Conservation (phyloP, 805 yeast species). For the Tetrapisispora taiwanensis region DNA sequence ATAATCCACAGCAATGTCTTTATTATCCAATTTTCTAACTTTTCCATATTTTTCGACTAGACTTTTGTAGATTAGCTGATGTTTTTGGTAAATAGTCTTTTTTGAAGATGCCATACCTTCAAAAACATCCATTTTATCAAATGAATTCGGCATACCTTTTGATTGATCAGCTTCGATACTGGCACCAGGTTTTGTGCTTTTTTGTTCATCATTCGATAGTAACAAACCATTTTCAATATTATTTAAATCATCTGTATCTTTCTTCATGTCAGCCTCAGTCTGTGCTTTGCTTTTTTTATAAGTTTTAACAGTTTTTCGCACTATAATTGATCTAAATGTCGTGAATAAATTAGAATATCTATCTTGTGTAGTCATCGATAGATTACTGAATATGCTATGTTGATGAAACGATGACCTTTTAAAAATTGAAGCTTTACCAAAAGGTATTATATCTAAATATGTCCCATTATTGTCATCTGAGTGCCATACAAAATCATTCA, state of each 20-base stretch:
- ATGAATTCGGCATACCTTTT: background rate
- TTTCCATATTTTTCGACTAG: slow-evolving; percentile 23
- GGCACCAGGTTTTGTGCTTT: too few species aligned
- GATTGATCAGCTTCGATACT: background rate
- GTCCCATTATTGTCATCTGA: background rate
- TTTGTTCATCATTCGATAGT: background rate
- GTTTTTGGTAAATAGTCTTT: slow-evolving; percentile 9
- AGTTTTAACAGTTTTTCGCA: slow-evolving; percentile 13
- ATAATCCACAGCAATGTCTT: background rate
- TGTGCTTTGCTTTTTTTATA: slow-evolving; percentile 1
- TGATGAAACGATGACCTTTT: slow-evolving; percentile 23
- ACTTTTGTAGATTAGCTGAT: slow-evolving; percentile 16
- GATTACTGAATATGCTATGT: slow-evolving; percentile 17
- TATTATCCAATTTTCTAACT: slow-evolving; percentile 11
- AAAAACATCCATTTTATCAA: background rate
- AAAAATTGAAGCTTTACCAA: slow-evolving; percentile 15
- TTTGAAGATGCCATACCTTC: background rate
- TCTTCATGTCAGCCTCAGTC: background rate
- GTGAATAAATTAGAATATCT: slow-evolving; percentile 16
- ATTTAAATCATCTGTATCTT: background rate
- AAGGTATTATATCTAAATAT: slow-evolving; percentile 18
- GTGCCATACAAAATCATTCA: background rate
- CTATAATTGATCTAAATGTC: slow-evolving; percentile 17
- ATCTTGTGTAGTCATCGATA: slow-evolving; percentile 22
- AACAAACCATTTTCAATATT: background rate